Percentiles rank a stretch among this genome's conserved stretches.
Conservation (phyloP, 2,329 filamentous ascomycete species). For the Blastomyces emzantsi region DNA sequence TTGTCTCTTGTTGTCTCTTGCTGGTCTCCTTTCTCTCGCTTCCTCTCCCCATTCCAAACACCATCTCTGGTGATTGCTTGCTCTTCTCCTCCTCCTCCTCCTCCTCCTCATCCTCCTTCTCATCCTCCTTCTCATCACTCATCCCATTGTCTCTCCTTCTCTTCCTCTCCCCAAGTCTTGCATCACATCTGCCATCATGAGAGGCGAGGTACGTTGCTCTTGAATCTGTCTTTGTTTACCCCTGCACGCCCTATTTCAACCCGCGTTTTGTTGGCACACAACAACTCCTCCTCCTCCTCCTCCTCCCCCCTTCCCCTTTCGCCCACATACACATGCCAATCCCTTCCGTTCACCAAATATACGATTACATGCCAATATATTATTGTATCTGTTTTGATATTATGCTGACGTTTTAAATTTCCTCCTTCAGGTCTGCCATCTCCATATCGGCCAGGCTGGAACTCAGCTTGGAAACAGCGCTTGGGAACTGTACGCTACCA, state of each 20-base stretch:
- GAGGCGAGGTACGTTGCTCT: conserved; percentile 27
- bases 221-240: conserved; percentile 17
- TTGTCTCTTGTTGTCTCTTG: too few relatives aligned
- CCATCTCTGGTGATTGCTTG: conserved; percentile 1
- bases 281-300: conserved; percentile 6
- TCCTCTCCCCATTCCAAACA: neutral
- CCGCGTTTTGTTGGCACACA: neutral
- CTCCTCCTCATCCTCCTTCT: neutral
- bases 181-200: conserved; percentile 22
- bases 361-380: neutral
- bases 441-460: conserved; percentile 61
- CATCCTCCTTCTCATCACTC: neutral
- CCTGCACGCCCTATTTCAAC: conserved; percentile 15
- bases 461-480: conserved; percentile 59
- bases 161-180: neutral
- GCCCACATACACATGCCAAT: conserved; percentile 7
- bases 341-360: conserved; percentile 9
- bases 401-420: conserved; percentile 4
- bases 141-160: neutral
- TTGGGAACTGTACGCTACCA: conserved; percentile 55
- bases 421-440: conserved; percentile 49
- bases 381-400: neutral
- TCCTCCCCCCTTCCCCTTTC: neutral
- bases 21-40: neutral
- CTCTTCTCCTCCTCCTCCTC: neutral